phyloP scores from a whole-genome alignment of 1,284 basidiomycete genomes.

The Takashimella koratensis region DNA sequence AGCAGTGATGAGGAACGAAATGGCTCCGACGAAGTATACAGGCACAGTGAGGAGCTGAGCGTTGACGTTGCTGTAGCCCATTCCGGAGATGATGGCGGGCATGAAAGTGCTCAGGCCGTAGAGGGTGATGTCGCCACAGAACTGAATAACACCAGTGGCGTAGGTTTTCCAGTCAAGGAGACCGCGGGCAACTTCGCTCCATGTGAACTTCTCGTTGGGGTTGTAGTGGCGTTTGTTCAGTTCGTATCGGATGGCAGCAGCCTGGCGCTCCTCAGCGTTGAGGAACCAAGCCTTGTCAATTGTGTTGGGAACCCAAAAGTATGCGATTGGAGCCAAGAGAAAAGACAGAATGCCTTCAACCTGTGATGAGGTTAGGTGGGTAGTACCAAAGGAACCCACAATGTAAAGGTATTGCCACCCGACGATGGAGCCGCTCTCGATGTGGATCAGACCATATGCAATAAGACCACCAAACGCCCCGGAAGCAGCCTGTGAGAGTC shows the following conservation, averaged over 20 bases:
- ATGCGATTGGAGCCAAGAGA: slow-evolving; percentile 13
- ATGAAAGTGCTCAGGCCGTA: slow-evolving; percentile 22
- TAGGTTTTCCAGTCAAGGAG: slow-evolving; percentile 20
- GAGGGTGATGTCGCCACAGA: slow-evolving; percentile 21
- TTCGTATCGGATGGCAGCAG: slow-evolving; percentile 15
- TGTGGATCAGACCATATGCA: slow-evolving; percentile 23
- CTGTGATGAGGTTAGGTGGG: too few species aligned
- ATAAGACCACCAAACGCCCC: slow-evolving; percentile 34
- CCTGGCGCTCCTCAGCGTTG: slow-evolving; percentile 17
- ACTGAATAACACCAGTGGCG: slow-evolving; percentile 20
- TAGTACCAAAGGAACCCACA: too few species aligned
- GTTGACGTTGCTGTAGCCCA: slow-evolving; percentile 24
- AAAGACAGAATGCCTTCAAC: slow-evolving; percentile 24
- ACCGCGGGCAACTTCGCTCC: slow-evolving; percentile 19
- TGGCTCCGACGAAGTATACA: slow-evolving; percentile 15
- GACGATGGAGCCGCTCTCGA: slow-evolving; percentile 13
- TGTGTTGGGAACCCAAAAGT: slow-evolving; percentile 18
- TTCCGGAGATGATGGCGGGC: slow-evolving; percentile 18
- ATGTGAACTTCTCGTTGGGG: slow-evolving; percentile 24
- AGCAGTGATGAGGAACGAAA: slow-evolving; percentile 8
- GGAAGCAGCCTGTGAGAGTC: too few species aligned
- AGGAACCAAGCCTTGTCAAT: slow-evolving; percentile 22
- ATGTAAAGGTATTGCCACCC: slow-evolving; percentile 24
- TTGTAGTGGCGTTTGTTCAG: slow-evolving; percentile 24
- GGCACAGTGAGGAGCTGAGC: slow-evolving; percentile 28